A percentile compares a stretch with the other conserved stretches of the same genome.
These are phyloP conservation scores for Orbilia javanica DNA, from an alignment of 2,329 filamentous ascomycete genomes.

Conservation along the genomic window DNA sequence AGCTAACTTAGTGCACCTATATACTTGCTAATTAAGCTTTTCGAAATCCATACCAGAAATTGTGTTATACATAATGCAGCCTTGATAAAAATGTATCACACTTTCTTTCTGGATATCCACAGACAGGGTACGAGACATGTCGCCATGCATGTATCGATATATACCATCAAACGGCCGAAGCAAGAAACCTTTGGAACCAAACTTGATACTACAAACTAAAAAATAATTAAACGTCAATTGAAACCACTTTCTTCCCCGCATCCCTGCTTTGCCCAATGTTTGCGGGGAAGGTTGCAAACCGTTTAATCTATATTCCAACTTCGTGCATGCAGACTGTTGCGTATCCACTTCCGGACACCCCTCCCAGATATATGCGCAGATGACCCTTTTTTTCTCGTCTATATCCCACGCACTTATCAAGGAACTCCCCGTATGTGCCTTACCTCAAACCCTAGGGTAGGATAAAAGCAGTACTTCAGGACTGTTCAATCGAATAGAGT, in stretches of 20 bases:
- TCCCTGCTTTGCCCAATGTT: neutral
- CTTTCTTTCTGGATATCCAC: too few species aligned
- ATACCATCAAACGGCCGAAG: neutral
- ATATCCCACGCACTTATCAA: neutral
- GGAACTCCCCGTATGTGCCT: neutral
- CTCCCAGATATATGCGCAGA: neutral
- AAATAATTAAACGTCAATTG: neutral
- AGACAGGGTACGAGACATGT: too few species aligned
- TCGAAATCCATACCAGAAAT: neutral
- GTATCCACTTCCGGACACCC: neutral
- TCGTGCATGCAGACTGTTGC: neutral
- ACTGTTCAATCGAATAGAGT: neutral
- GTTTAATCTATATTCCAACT: constrained; percentile 10
- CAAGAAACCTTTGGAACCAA: neutral
- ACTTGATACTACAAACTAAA: too few species aligned
- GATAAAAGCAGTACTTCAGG: neutral
- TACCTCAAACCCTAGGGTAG: neutral
- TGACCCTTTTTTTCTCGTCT: constrained; percentile 2
- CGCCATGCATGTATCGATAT: neutral
- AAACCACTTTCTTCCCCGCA: neutral
- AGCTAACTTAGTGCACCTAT: neutral
- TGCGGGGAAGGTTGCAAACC: constrained; percentile 17
- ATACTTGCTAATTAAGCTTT: neutral
- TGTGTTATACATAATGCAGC: neutral
- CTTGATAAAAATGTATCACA: too few species aligned